Evolutionary conservation across 495 filamentous ascomycete genomes (phyloP).

Genomic region (Xylaria venustula): DNA sequence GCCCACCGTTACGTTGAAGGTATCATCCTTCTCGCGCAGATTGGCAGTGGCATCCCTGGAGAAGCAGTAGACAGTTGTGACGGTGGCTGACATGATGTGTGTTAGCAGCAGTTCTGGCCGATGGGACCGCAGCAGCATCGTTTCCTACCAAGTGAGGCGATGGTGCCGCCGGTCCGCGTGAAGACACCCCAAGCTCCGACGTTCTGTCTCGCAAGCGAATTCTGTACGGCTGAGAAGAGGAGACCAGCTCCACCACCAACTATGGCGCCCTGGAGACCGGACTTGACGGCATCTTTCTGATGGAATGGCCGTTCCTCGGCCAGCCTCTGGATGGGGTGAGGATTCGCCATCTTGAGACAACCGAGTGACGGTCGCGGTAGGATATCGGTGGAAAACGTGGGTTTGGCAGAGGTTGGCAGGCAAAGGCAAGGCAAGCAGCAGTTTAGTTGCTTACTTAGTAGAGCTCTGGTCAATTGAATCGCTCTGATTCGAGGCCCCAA

Average conservation of each 20-base stretch:
- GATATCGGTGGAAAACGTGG: neutral
- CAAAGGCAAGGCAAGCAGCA: neutral
- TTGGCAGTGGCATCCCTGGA: constrained; percentile 45
- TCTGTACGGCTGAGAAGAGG: constrained; percentile 75
- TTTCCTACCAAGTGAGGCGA: constrained; percentile 39
- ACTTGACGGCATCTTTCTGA: constrained; percentile 73
- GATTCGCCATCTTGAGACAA: constrained; percentile 31
- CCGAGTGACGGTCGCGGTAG: constrained; percentile 18
- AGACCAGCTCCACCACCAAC: constrained; percentile 67
- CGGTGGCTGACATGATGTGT: constrained; percentile 57
- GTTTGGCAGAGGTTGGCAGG: neutral
- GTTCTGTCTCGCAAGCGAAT: constrained; percentile 77
- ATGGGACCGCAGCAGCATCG: neutral
- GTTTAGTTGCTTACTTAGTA: neutral
- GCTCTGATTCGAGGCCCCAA: constrained; percentile 3
- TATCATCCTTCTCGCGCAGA: constrained; percentile 46
- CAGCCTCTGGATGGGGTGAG: constrained; percentile 15
- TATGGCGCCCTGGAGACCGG: constrained; percentile 60
- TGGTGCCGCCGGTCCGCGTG: constrained; percentile 50
- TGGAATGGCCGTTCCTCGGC: constrained; percentile 52
- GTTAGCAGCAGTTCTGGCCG: constrained; percentile 15
- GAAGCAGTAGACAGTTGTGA: constrained; percentile 79
- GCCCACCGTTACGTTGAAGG: constrained; percentile 37
- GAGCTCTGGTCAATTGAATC: constrained; percentile 3
- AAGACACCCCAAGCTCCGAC: constrained; percentile 75